Conservation (phyloP, 352 stramenopile species). For the Phytophthora constricta region DNA sequence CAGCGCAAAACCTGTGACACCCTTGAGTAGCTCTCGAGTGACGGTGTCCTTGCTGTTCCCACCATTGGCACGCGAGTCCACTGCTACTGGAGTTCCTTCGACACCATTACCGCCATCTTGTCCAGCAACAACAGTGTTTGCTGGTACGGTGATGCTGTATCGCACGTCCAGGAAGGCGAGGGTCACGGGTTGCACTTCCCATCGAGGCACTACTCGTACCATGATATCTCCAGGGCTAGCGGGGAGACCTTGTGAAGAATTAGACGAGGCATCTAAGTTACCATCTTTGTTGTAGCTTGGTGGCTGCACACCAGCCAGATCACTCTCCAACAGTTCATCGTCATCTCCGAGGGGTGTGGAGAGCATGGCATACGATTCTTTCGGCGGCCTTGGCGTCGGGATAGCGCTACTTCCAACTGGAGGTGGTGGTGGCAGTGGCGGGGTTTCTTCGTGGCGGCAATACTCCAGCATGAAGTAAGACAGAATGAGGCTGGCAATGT, state of each 20-base stretch:
- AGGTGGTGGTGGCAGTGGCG: constrained; percentile 11
- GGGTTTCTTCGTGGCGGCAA: constrained; percentile 28
- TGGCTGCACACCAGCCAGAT: constrained; percentile 23
- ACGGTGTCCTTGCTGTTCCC: constrained; percentile 55
- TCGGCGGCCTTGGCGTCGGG: constrained; percentile 22
- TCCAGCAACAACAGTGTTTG: constrained; percentile 15
- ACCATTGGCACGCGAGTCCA: constrained; percentile 50
- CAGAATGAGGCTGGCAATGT: constrained; percentile 37
- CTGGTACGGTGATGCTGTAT: constrained; percentile 39
- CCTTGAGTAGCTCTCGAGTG: constrained; percentile 71
- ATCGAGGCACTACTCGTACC: constrained; percentile 29
- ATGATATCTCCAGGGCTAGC: constrained; percentile 28
- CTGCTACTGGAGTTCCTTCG: constrained; percentile 32
- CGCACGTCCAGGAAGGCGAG: constrained; percentile 55
- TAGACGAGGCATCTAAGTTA: constrained; percentile 26
- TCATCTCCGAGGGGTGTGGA: constrained; percentile 33
- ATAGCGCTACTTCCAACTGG: constrained; percentile 16
- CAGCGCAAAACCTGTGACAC: constrained; percentile 75
- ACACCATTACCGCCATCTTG: constrained; percentile 10
- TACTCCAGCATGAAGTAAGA: constrained; percentile 52
- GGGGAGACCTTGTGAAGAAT: constrained; percentile 26
- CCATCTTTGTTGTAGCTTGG: constrained; percentile 11
- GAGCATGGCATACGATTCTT: constrained; percentile 49
- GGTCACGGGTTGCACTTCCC: constrained; percentile 44
- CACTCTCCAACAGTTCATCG: constrained; percentile 36